phyloP scores from a whole-genome alignment of 1,284 basidiomycete genomes.

The Cutaneotrichosporon spelunceum region DNA sequence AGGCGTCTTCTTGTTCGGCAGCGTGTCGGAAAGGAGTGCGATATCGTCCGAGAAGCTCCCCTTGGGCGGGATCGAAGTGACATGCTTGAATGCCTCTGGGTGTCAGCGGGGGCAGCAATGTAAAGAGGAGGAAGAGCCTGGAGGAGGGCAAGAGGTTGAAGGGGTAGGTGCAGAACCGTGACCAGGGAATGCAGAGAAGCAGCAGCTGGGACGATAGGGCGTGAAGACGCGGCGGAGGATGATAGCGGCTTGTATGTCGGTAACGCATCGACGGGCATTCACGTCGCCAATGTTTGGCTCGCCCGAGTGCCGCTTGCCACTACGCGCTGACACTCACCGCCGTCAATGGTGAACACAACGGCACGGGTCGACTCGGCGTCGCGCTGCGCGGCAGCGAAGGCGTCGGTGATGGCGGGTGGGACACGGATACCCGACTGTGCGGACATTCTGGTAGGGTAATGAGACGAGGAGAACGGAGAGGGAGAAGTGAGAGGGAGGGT shows the following conservation, averaged over 20 bases:
- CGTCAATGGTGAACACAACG: slow-evolving; percentile 49
- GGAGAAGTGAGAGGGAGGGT: not conserved
- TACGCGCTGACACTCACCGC: slow-evolving; percentile 35
- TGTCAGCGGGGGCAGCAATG: not conserved
- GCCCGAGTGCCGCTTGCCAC: no score
- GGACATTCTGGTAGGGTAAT: slow-evolving; percentile 38
- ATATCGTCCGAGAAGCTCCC: slow-evolving; percentile 46
- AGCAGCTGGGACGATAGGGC: no score
- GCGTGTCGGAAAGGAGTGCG: slow-evolving; percentile 33
- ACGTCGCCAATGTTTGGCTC: not conserved
- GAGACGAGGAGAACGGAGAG: not conserved
- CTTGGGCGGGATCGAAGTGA: slow-evolving; percentile 35
- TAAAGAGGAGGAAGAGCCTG: not conserved
- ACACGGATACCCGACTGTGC: slow-evolving; percentile 51
- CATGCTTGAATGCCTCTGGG: slow-evolving; percentile 43
- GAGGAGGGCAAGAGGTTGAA: not conserved
- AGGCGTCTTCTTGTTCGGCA: slow-evolving; percentile 45
- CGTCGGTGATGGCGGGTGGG: slow-evolving; percentile 35
- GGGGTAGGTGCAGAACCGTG: not conserved
- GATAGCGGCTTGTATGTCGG: no score
- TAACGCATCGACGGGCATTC: not conserved
- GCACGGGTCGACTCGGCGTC: slow-evolving; percentile 39
- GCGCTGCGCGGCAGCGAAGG: slow-evolving; percentile 38
- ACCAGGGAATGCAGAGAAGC: not conserved
- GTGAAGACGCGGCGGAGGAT: not conserved